Percentiles rank a stretch among this genome's conserved stretches.
Conservation (phyloP, 495 filamentous ascomycete species). For the Talaromyces liani region DNA sequence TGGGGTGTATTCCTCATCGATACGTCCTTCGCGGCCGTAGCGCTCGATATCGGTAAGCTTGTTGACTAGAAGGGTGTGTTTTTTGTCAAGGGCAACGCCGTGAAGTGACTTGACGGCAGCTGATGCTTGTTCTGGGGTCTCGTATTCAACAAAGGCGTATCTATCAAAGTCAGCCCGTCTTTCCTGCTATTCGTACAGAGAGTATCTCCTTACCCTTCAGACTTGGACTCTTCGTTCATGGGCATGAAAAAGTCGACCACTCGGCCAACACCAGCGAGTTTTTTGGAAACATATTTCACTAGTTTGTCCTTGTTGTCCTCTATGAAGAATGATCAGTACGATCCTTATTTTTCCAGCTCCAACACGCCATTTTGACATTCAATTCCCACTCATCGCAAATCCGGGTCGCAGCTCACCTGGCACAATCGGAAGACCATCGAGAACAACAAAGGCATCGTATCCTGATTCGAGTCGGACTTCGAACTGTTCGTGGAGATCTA, state of each 20-base stretch:
- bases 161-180: slow-evolving; percentile 29
- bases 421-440: slow-evolving; percentile 88
- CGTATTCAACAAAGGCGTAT: slow-evolving; percentile 93
- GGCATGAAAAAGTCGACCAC: slow-evolving; percentile 92
- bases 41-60: slow-evolving; percentile 97
- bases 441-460: slow-evolving; percentile 88
- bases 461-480: slow-evolving; percentile 94
- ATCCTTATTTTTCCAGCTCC: not conserved
- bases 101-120: slow-evolving; percentile 83
- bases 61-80: slow-evolving; percentile 89
- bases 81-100: slow-evolving; percentile 81
- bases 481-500: slow-evolving; percentile 83
- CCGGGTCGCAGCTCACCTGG: slow-evolving; percentile 51
- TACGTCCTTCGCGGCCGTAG: slow-evolving; percentile 85
- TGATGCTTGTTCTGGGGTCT: slow-evolving; percentile 82
- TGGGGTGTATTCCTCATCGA: slow-evolving; percentile 80
- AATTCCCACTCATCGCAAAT: not conserved
- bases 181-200: slow-evolving; percentile 3
- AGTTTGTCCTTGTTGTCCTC: slow-evolving; percentile 83
- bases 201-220: slow-evolving; percentile 57
- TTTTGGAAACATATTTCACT: slow-evolving; percentile 87
- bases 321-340: slow-evolving; percentile 16
- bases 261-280: slow-evolving; percentile 75
- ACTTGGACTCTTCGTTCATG: slow-evolving; percentile 69
- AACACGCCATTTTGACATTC: not conserved